phyloP scores from a whole-genome alignment of 2,329 filamentous ascomycete genomes.

The Stromatinia cepivora region DNA sequence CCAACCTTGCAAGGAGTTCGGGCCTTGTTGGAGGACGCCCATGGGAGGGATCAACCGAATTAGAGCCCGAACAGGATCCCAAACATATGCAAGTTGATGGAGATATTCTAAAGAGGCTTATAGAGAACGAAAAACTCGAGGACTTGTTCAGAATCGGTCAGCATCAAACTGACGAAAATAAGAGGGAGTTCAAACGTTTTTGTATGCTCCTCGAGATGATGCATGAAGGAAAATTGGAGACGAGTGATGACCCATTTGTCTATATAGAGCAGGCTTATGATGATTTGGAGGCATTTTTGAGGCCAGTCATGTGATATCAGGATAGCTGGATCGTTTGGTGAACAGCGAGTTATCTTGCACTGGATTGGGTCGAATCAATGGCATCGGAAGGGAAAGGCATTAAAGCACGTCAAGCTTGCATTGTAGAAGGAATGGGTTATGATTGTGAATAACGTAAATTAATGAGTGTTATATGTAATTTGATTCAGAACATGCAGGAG shows the following conservation, averaged over 20 bases:
- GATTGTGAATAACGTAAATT: not conserved
- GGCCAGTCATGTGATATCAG: conserved; percentile 49
- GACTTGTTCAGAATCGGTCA: conserved; percentile 41
- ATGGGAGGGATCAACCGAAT: conserved; percentile 34
- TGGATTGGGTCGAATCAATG: not conserved
- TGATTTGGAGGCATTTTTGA: conserved; percentile 55
- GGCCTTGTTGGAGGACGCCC: conserved; percentile 52
- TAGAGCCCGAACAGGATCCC: conserved; percentile 46
- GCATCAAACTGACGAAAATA: conserved; percentile 20
- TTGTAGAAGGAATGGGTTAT: not conserved
- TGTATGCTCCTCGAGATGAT: conserved; percentile 51
- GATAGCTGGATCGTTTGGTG: no score
- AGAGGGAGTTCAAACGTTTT: conserved; percentile 43
- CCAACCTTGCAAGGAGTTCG: conserved; percentile 62
- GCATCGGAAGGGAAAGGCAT: not conserved
- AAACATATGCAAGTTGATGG: conserved; percentile 65
- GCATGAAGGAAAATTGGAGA: conserved; percentile 47
- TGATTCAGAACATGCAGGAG: not conserved
- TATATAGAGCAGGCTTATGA: conserved; percentile 55
- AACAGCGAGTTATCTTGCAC: not conserved
- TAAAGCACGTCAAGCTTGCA: not conserved
- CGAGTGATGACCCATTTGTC: conserved; percentile 30
- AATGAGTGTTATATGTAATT: not conserved
- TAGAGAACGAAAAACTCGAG: conserved; percentile 50
- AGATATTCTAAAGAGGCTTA: conserved; percentile 59